These are phyloP conservation scores for Macrocybe gigantea DNA, from an alignment of 768 basidiomycete species.

Conservation along the genomic window DNA sequence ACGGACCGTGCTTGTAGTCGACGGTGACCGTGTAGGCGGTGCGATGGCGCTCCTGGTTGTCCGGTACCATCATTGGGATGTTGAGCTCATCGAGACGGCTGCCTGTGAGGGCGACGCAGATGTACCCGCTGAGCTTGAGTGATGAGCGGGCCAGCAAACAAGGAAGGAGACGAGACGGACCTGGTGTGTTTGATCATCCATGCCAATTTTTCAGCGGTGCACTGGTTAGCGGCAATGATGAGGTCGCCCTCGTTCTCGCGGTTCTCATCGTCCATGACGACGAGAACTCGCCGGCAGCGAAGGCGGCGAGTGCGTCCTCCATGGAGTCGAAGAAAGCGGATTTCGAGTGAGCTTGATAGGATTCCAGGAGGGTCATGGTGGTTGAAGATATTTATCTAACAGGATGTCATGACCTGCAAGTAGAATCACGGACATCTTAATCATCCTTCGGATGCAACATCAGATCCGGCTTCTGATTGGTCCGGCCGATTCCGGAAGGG, in stretches of 20 bases:
- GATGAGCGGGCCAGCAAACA: background rate
- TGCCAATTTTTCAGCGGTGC: constrained; percentile 96
- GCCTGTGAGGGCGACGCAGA: constrained; percentile 81
- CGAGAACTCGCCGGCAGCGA: constrained; percentile 78
- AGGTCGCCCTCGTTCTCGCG: constrained; percentile 98
- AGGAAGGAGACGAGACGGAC: constrained; percentile 34
- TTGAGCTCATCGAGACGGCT: constrained; percentile 71
- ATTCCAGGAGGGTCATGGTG: background rate
- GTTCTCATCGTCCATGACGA: constrained; percentile 96
- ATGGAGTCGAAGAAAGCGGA: constrained; percentile 64
- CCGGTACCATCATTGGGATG: constrained; percentile 91
- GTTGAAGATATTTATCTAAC: background rate
- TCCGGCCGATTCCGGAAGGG: constrained; percentile 31
- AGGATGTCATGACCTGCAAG: background rate
- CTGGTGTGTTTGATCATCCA: constrained; percentile 98
- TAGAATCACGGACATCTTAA: background rate
- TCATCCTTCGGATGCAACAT: background rate
- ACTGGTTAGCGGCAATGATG: constrained; percentile 77
- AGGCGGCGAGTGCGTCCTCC: constrained; percentile 72
- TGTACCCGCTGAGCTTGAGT: constrained; percentile 68
- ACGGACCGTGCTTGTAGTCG: constrained; percentile 83
- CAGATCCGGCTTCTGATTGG: constrained; percentile 28
- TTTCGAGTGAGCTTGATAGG: background rate
- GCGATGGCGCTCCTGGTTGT: constrained; percentile 83
- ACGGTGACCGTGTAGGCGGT: constrained; percentile 97